Evolutionary conservation across 257 asterid genomes (phyloP), one percentile per base, ranked within the genome.

Genomic region (Solanum ossicruentum): DNA sequence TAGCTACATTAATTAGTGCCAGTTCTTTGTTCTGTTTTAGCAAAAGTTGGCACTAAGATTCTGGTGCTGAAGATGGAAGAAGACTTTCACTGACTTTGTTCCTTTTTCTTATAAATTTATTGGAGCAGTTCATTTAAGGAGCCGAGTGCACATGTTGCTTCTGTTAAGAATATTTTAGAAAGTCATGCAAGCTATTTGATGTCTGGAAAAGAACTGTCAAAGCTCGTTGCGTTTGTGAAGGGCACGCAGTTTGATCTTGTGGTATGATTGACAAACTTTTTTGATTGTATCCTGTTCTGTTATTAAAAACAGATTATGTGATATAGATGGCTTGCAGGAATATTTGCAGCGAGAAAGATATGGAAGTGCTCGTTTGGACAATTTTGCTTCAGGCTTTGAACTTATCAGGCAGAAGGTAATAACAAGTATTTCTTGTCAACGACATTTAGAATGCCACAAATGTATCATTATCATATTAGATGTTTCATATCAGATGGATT

Each of bases 191-290:
- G 94, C 93, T 91, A 88, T 90, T 91, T 97, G 91, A 97, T 97
- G 99, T 97, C 99, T 15, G 99, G 98, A 69, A 97, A 95, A 88
- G 99, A 97, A 92, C 99, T 97, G 63, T 91, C 99, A 26, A 95
- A 97, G 93, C 95, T 97, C 80, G 99, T 97, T 71, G 98, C 99
- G 36, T 97, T 97, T 86, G 99, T 95, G 88, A 97, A 97, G 91
- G 99, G 99, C 92, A 94, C 99, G n/a, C 99, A 97, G 86, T 97
- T 97, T 91, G 99, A 97, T 89, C 90, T 97, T 77, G 99, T 93
- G 96, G 99, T 97, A 91, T 85, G 86, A 41, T 63, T 79, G 17
- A 54, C 65, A 60, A 70, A 84, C 85, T 43, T 71, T 87, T 86
- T 51, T 43, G 43, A 52, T 89, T 75, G 57, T 47, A 69, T 56